A percentile compares a stretch with the other conserved stretches of the same genome.
phyloP scores from a whole-genome alignment of 2,329 filamentous ascomycete species.

The Ophiostoma himal-ulmi region DNA sequence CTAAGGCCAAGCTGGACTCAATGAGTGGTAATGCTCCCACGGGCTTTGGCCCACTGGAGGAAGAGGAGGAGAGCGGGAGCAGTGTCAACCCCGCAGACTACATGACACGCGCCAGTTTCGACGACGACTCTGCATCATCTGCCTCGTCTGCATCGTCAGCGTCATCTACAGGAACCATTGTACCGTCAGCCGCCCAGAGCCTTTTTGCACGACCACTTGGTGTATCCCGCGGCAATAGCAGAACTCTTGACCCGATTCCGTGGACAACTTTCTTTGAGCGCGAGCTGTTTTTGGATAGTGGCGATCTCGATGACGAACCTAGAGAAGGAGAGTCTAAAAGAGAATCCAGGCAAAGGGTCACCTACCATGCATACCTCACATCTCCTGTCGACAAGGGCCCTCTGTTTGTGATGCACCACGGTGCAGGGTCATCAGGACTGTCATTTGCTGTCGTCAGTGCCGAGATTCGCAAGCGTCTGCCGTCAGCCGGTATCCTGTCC shows the following conservation, averaged over 20 bases:
- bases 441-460: conserved; percentile 79
- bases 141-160: conserved; percentile 68
- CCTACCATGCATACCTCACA: conserved; percentile 81
- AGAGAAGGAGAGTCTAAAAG: neutral
- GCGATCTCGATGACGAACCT: conserved; percentile 35
- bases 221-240: conserved; percentile 42
- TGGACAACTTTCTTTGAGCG: conserved; percentile 92
- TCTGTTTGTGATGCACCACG: conserved; percentile 90
- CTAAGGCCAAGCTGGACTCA: conserved; percentile 30
- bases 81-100: conserved; percentile 51
- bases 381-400: conserved; percentile 70
- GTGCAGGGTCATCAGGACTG: conserved; percentile 85
- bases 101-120: conserved; percentile 19
- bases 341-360: conserved; percentile 34
- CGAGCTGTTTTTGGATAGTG: conserved; percentile 66
- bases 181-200: conserved; percentile 67
- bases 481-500: conserved; percentile 75
- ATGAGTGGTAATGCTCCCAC: neutral
- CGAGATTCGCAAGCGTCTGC: conserved; percentile 70
- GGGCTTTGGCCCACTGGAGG: conserved; percentile 40
- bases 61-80: conserved; percentile 46
- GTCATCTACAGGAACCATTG: conserved; percentile 87
- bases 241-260: conserved; percentile 59
- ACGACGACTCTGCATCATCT: conserved; percentile 35
- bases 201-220: conserved; percentile 66